Evolutionary conservation across 2,329 filamentous ascomycete species (phyloP).

Genomic region (Pseudonectria foliicola): DNA sequence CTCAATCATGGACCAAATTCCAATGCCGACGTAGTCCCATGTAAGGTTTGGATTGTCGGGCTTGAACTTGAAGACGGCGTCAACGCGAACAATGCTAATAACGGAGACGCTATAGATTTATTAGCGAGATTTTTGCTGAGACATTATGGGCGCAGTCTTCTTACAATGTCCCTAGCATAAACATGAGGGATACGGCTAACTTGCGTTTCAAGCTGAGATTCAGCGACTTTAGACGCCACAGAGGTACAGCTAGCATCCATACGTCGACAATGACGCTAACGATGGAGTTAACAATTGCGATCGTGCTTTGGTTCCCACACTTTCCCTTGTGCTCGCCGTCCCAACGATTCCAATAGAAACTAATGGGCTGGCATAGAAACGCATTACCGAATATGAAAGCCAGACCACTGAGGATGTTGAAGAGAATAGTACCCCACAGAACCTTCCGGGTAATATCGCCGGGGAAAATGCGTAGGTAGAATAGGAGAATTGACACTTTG

Average conservation of each 20-base stretch:
- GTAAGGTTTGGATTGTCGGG: slow-evolving; percentile 21
- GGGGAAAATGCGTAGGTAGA: slow-evolving; percentile 37
- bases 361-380: slow-evolving; percentile 33
- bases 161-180: slow-evolving; percentile 35
- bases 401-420: slow-evolving; percentile 24
- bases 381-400: slow-evolving; percentile 26
- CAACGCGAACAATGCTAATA: slow-evolving; percentile 24
- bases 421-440: slow-evolving; percentile 25
- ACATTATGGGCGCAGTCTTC: slow-evolving; percentile 1
- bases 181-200: slow-evolving; percentile 35
- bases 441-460: slow-evolving; percentile 19
- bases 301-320: slow-evolving; percentile 33
- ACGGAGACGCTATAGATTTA: slow-evolving; percentile 20
- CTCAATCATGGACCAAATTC: slow-evolving; percentile 29
- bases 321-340: slow-evolving; percentile 30
- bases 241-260: slow-evolving; percentile 34
- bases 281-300: slow-evolving; percentile 35
- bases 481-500: slow-evolving; percentile 34
- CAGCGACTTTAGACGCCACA: slow-evolving; percentile 30
- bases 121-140: not conserved
- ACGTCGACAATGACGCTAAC: slow-evolving; percentile 36
- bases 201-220: slow-evolving; percentile 34
- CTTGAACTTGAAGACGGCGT: slow-evolving; percentile 20
- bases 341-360: slow-evolving; percentile 35
- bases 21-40: slow-evolving; percentile 22